phyloP scores from a whole-genome alignment of 257 asterid genomes.

The Solanum neorickii region DNA sequence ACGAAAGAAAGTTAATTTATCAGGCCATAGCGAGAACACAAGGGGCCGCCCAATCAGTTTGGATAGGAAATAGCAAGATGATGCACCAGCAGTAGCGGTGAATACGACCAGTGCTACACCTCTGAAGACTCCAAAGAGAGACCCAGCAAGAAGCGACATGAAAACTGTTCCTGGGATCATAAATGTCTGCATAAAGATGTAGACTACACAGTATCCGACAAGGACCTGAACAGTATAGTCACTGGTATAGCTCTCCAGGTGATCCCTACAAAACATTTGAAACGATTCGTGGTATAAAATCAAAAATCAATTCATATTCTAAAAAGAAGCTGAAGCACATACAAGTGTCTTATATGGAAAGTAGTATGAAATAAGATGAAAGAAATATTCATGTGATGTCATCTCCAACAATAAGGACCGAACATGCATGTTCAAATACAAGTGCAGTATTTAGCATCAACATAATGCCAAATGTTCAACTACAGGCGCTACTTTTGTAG shows the following conservation, averaged over 20 bases:
- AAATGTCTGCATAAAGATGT: conserved; percentile 96
- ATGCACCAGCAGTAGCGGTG: conserved; percentile 92
- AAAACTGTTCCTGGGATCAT: conserved; percentile 97
- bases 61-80: conserved; percentile 84
- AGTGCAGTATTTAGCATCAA: not conserved
- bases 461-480: not conserved
- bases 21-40: conserved; percentile 91
- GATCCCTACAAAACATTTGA: conserved; percentile 36
- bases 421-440: not conserved
- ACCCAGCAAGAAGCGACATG: conserved; percentile 93
- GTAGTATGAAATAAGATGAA: not conserved
- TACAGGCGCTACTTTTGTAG: not conserved
- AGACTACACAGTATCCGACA: conserved; percentile 77
- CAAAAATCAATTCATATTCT: not conserved
- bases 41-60: conserved; percentile 89
- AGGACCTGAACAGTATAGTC: conserved; percentile 90
- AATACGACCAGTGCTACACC: conserved; percentile 90
- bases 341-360: not conserved
- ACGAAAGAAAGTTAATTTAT: conserved; percentile 73
- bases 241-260: conserved; percentile 86
- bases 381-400: not conserved
- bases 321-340: not conserved
- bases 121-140: conserved; percentile 78
- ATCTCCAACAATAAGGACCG: not conserved
- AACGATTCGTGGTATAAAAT: not conserved